Percentiles rank a stretch among this genome's conserved stretches.
Evolutionary conservation across 176 grass and related monocot species (phyloP).

Genomic region (Hsuehochloa calcarea): DNA sequence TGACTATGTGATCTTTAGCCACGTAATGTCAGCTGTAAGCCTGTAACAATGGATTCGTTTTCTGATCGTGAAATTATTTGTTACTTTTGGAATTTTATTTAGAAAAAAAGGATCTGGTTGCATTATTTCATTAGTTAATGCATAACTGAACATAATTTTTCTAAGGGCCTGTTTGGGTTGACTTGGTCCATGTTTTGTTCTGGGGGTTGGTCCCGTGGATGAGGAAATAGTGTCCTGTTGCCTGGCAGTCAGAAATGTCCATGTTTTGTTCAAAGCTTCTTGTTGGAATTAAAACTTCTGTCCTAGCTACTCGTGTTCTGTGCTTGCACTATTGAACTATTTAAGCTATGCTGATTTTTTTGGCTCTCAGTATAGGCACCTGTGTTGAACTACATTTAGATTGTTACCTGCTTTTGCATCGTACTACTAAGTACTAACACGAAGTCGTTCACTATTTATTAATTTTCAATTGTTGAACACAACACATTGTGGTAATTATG

Average conservation of each 20-base stretch:
- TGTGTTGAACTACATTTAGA: neutral
- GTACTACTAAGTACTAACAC: neutral
- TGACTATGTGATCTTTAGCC: neutral
- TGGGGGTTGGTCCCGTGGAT: neutral
- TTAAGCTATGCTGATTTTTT: neutral
- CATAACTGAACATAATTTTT: neutral
- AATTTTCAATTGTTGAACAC: too few relatives aligned
- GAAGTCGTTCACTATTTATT: neutral
- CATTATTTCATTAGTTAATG: conserved; percentile 15
- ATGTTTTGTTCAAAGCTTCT: conserved; percentile 16
- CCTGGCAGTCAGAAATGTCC: neutral
- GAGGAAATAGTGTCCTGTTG: neutral
- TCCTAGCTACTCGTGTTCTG: neutral
- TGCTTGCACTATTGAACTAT: neutral
- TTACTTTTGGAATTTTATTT: neutral
- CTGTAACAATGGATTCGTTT: conserved; percentile 3
- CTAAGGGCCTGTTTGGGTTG: conserved; percentile 11
- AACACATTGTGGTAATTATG: too few relatives aligned
- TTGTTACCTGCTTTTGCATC: conserved; percentile 14
- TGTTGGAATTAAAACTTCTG: conserved; percentile 13
- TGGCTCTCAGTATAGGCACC: neutral
- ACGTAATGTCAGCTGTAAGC: neutral
- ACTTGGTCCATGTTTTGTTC: neutral
- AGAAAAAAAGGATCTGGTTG: neutral
- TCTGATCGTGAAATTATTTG: neutral